phyloP scores from a whole-genome alignment of 805 yeast genomes.

The Candida sphagnicola region DNA sequence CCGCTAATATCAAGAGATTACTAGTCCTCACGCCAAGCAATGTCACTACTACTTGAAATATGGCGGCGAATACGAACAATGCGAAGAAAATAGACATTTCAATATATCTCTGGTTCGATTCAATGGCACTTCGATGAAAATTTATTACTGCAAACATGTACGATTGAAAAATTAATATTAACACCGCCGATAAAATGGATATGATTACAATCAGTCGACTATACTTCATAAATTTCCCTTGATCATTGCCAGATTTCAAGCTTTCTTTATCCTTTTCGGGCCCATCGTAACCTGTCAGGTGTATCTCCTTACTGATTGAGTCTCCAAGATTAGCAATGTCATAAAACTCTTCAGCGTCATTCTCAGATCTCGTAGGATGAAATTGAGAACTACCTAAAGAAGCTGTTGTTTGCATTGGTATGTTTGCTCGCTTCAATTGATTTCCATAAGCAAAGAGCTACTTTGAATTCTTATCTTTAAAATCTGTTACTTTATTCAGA shows the following conservation, averaged over 20 bases:
- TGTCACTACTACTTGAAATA: constrained; percentile 38
- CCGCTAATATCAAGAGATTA: constrained; percentile 37
- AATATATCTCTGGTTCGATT: constrained; percentile 15
- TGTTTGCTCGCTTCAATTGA: no score
- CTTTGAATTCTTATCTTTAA: no score
- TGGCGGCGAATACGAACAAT: constrained; percentile 44
- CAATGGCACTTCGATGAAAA: constrained; percentile 18
- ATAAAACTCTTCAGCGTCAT: background rate
- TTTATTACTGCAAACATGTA: constrained; percentile 38
- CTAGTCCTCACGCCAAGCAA: constrained; percentile 33
- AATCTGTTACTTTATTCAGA: no score
- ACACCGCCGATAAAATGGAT: constrained; percentile 30
- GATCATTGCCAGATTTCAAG: background rate
- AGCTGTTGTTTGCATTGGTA: background rate
- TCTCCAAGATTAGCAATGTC: constrained; percentile 4
- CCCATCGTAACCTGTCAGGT: background rate
- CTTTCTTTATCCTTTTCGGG: background rate
- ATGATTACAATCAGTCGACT: constrained; percentile 12
- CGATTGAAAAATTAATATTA: constrained; percentile 32
- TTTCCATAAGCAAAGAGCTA: no score
- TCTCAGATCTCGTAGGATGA: background rate
- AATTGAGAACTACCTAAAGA: background rate
- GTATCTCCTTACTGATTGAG: background rate
- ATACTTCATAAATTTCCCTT: background rate
- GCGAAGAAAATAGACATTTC: constrained; percentile 41